These are phyloP conservation scores for Rhizoclosmatium globosum DNA, from an alignment of 192 early-diverging fungal species.

Conservation along the genomic window DNA sequence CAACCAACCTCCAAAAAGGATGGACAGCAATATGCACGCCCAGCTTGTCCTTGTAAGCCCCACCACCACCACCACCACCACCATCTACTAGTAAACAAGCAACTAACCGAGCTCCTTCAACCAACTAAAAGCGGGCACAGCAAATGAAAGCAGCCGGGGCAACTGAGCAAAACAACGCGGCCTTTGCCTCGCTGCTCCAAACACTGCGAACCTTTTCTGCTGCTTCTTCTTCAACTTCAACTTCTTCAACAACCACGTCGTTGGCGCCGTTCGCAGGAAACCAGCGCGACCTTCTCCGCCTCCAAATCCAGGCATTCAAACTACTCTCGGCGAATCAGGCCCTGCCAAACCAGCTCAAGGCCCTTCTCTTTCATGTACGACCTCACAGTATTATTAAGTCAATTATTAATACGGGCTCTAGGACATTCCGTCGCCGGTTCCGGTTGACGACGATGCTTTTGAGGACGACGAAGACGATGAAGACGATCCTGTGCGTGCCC, in stretches of 20 bases:
- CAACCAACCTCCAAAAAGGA: no score
- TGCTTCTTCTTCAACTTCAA: slow-evolving; percentile 45
- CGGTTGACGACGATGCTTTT: slow-evolving; percentile 62
- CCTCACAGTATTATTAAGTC: not conserved
- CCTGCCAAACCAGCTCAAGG: slow-evolving; percentile 74
- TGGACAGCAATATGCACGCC: no score
- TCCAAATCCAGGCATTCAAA: slow-evolving; percentile 88
- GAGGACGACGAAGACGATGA: slow-evolving; percentile 28
- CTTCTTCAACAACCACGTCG: not conserved
- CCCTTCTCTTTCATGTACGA: not conserved
- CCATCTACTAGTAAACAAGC: no score
- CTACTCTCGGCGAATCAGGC: slow-evolving; percentile 81
- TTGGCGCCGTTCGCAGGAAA: slow-evolving; percentile 38
- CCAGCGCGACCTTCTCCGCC: slow-evolving; percentile 75
- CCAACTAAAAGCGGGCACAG: slow-evolving; percentile 44
- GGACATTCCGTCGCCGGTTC: slow-evolving; percentile 47
- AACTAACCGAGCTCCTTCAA: no score
- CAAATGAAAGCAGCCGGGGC: slow-evolving; percentile 70
- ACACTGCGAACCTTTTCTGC: slow-evolving; percentile 55
- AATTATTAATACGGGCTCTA: not conserved
- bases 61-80: no score
- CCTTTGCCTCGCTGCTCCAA: slow-evolving; percentile 74
- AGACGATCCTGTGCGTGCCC: slow-evolving; percentile 20
- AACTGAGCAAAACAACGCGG: slow-evolving; percentile 79
- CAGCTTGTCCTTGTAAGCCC: no score